Conservation (phyloP, 116 monocot genomes). For the Trichopus zeylanicus region DNA sequence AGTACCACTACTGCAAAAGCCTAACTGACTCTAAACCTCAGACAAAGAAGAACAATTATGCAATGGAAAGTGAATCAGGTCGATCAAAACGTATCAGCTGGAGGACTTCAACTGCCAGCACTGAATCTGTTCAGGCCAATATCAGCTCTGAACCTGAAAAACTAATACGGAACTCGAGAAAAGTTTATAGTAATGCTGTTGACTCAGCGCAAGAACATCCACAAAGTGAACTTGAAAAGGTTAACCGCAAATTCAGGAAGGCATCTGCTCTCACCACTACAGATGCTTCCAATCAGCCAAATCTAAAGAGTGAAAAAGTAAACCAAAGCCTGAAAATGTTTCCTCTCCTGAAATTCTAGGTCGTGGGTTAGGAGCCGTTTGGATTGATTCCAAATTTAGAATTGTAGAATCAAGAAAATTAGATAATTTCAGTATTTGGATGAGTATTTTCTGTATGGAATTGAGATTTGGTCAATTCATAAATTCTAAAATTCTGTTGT, state of each 20-base stretch:
- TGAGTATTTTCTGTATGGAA: too few species aligned
- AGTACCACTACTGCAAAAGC: constrained; percentile 28
- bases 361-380: too few species aligned
- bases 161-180: constrained; percentile 37
- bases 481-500: too few species aligned
- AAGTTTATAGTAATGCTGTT: constrained; percentile 19
- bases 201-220: constrained; percentile 44
- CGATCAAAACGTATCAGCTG: constrained; percentile 39
- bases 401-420: too few species aligned
- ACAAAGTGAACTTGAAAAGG: constrained; percentile 79
- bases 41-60: constrained; percentile 28
- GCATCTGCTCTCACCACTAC: constrained; percentile 35
- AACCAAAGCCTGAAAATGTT: constrained; percentile 11
- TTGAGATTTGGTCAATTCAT: too few species aligned
- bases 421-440: too few species aligned
- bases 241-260: constrained; percentile 78
- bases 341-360: constrained; percentile 11
- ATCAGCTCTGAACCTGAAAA: constrained; percentile 32
- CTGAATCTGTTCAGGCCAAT: constrained; percentile 23
- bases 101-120: constrained; percentile 17
- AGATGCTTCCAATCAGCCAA: constrained; percentile 28
- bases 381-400: too few species aligned
- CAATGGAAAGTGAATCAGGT: constrained; percentile 56
- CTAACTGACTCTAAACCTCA: constrained; percentile 30
- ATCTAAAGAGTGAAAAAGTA: constrained; percentile 24